Percentiles rank a stretch among this genome's conserved stretches.
Conservation (phyloP, 1,284 basidiomycete species). For the Cryptococcus sp. region DNA sequence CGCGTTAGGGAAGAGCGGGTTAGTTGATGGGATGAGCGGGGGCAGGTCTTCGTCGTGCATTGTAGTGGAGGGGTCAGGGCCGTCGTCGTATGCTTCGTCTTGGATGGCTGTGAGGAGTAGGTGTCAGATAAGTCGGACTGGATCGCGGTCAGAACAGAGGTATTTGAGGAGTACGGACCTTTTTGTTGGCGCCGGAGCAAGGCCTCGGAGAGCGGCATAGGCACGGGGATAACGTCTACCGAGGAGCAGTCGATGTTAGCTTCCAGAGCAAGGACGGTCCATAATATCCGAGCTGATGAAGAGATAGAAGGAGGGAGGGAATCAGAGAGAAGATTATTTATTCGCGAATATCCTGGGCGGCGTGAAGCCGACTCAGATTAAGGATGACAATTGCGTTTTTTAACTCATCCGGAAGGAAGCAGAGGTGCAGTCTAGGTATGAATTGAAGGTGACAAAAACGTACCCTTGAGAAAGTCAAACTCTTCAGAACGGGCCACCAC, state of each 20-base stretch:
- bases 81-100: background rate
- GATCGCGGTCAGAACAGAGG: background rate
- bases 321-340: conserved; percentile 50
- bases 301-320: background rate
- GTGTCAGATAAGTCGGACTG: background rate
- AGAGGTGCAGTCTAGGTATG: background rate
- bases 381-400: conserved; percentile 21
- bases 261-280: background rate
- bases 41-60: conserved; percentile 34
- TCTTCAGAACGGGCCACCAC: conserved; percentile 42
- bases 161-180: conserved; percentile 14
- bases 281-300: background rate
- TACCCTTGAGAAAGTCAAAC: conserved; percentile 47
- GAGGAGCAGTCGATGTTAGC: conserved; percentile 3
- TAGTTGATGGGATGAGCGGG: conserved; percentile 37
- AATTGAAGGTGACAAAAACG: conserved; percentile 16
- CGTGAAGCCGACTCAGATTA: conserved; percentile 13
- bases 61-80: background rate
- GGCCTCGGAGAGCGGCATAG: conserved; percentile 43
- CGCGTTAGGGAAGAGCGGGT: conserved; percentile 44
- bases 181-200: conserved; percentile 38
- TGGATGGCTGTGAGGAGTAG: background rate
- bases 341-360: conserved; percentile 22
- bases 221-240: conserved; percentile 42
- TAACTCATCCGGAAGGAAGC: conserved; percentile 25